Evolutionary conservation across 371 early-diverging fungal species (phyloP).

Genomic region (Haplosporangium sp.): DNA sequence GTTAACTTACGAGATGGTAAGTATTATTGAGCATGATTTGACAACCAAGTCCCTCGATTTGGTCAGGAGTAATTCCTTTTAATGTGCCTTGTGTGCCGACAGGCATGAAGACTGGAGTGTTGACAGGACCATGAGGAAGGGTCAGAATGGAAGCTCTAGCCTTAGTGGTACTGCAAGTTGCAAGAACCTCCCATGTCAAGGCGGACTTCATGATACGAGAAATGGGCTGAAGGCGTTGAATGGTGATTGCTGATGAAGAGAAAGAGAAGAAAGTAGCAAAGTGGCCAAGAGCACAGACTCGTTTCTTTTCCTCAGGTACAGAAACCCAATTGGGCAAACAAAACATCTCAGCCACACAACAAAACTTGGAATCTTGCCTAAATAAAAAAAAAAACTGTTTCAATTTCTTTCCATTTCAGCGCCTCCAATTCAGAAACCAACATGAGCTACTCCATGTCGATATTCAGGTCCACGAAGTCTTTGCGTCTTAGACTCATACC

Average conservation of each 20-base stretch:
- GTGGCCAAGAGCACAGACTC: neutral
- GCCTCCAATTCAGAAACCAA: neutral
- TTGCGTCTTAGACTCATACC: neutral
- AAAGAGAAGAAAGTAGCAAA: neutral
- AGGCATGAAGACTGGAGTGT: slow-evolving; percentile 97
- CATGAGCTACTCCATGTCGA: neutral
- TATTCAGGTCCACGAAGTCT: slow-evolving; percentile 2
- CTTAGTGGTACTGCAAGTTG: slow-evolving; percentile 91
- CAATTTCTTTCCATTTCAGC: neutral
- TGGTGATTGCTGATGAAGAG: slow-evolving; percentile 20
- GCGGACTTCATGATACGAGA: slow-evolving; percentile 65
- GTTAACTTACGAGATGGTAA: slow-evolving; percentile 79
- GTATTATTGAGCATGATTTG: slow-evolving; percentile 95
- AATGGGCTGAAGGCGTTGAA: slow-evolving; percentile 45
- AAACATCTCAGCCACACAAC: slow-evolving; percentile 7
- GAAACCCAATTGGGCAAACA: neutral
- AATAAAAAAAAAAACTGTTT: neutral
- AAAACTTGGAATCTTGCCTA: neutral
- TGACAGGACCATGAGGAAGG: slow-evolving; percentile 88
- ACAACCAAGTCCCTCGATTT: slow-evolving; percentile 86
- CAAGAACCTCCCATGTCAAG: slow-evolving; percentile 75
- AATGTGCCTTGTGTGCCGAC: slow-evolving; percentile 98
- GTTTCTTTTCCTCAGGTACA: neutral
- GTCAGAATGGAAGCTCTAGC: slow-evolving; percentile 85
- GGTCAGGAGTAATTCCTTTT: slow-evolving; percentile 88